Conservation (phyloP, 2,329 filamentous ascomycete species). For the Fusarium palustre region DNA sequence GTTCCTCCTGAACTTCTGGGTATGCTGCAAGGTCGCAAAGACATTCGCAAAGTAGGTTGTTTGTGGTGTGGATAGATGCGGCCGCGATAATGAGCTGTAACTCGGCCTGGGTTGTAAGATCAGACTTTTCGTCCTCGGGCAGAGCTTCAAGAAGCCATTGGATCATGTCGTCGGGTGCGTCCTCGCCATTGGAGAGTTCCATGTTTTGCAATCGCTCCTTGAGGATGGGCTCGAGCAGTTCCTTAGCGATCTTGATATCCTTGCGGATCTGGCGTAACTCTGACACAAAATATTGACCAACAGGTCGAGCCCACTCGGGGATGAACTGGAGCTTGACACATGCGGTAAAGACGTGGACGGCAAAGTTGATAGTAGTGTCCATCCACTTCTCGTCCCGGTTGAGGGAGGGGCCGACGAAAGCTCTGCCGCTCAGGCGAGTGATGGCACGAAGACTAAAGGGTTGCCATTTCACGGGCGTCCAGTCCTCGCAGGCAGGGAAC, state of each 20-base stretch:
- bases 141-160: conserved; percentile 60
- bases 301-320: conserved; percentile 61
- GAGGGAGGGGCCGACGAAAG: conserved; percentile 64
- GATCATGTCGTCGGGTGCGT: conserved; percentile 56
- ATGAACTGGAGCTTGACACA: conserved; percentile 64
- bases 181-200: conserved; percentile 53
- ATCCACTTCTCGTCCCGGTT: conserved; percentile 67
- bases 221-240: conserved; percentile 60
- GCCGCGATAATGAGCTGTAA: conserved; percentile 59
- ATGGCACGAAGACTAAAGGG: conserved; percentile 64
- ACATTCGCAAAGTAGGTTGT: conserved; percentile 59
- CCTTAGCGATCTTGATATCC: conserved; percentile 57
- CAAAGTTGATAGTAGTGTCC: conserved; percentile 63
- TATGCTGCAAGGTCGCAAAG: conserved; percentile 63
- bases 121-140: conserved; percentile 53
- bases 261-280: conserved; percentile 59
- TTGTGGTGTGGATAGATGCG: conserved; percentile 60
- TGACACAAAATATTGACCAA: conserved; percentile 60
- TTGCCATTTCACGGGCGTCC: conserved; percentile 66
- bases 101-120: conserved; percentile 55
- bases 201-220: conserved; percentile 59
- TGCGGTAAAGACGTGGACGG: conserved; percentile 61
- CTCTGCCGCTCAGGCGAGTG: conserved; percentile 64
- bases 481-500: conserved; percentile 64
- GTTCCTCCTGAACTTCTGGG: conserved; percentile 60